A percentile compares a stretch with the other conserved stretches of the same genome.
Conservation (phyloP, 2,329 filamentous ascomycete genomes). For the Magnaporthiopsis rhizophila region DNA sequence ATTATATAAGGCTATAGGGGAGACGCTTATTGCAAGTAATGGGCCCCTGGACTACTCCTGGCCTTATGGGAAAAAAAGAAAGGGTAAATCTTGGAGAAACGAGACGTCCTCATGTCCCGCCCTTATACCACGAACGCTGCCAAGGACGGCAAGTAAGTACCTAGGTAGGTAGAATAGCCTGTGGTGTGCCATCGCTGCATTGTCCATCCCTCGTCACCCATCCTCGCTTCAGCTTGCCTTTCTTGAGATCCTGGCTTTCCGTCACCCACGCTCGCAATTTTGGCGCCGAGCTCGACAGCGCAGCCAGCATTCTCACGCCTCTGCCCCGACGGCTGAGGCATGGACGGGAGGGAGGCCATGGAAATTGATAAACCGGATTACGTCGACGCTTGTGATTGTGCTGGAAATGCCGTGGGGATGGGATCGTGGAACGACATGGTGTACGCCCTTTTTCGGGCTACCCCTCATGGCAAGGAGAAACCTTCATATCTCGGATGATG, state of each 20-base stretch:
- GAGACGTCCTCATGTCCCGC: background rate
- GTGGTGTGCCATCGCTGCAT: background rate
- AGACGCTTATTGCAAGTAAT: background rate
- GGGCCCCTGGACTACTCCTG: no score
- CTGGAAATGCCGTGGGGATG: no score
- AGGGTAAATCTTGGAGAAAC: background rate
- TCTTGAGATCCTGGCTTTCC: no score
- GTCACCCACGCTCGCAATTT: background rate
- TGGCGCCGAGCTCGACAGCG: background rate
- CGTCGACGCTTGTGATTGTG: no score
- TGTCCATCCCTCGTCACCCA: background rate
- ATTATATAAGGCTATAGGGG: background rate
- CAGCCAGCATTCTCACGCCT: background rate
- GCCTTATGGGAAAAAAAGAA: no score
- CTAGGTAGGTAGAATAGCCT: background rate
- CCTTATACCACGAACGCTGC: background rate
- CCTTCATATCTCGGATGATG: no score
- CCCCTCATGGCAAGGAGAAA: no score
- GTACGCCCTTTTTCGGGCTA: no score
- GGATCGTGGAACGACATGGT: no score
- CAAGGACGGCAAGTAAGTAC: background rate
- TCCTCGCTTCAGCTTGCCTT: background rate
- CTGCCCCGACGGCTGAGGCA: background rate
- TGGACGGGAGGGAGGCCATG: no score
- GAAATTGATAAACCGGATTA: no score